phyloP scores from a whole-genome alignment of 2,329 filamentous ascomycete species.

The Sarocladium strictum region DNA sequence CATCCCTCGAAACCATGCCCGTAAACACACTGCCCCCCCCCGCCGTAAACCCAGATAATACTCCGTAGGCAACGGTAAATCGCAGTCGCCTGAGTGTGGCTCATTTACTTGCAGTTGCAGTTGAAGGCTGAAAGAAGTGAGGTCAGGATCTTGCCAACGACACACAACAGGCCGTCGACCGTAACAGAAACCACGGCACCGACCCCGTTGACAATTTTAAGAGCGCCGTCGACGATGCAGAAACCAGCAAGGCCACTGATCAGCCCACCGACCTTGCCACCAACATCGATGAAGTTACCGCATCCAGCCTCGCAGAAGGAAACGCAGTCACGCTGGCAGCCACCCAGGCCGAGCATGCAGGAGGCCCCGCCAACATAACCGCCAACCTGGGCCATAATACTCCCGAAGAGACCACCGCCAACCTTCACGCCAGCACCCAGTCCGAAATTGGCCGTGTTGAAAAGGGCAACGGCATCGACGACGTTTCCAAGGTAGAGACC shows the following conservation, averaged over 20 bases:
- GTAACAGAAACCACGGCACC: not conserved
- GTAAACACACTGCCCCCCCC: not conserved
- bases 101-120: slow-evolving; percentile 2
- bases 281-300: slow-evolving; percentile 29
- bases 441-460: slow-evolving; percentile 30
- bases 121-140: slow-evolving; percentile 1
- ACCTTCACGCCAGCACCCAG: slow-evolving; percentile 21
- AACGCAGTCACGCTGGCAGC: slow-evolving; percentile 31
- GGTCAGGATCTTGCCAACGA: slow-evolving; percentile 4
- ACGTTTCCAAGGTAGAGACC: slow-evolving; percentile 10
- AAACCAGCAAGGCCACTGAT: slow-evolving; percentile 7
- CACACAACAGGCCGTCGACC: slow-evolving; percentile 1
- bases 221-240: slow-evolving; percentile 1
- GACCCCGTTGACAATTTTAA: not conserved
- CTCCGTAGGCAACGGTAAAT: too few species aligned
- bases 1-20: too few species aligned
- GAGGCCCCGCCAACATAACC: slow-evolving; percentile 12
- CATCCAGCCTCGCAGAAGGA: slow-evolving; percentile 31
- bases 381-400: slow-evolving; percentile 19
- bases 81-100: not conserved
- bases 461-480: slow-evolving; percentile 27
- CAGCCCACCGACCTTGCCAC: slow-evolving; percentile 10
- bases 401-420: slow-evolving; percentile 19
- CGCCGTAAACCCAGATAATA: not conserved
- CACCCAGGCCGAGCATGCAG: slow-evolving; percentile 25